Evolutionary conservation across 768 basidiomycete genomes (phyloP), one percentile per base, ranked within the genome.

Genomic region (Macrolepiota dolichaula): DNA sequence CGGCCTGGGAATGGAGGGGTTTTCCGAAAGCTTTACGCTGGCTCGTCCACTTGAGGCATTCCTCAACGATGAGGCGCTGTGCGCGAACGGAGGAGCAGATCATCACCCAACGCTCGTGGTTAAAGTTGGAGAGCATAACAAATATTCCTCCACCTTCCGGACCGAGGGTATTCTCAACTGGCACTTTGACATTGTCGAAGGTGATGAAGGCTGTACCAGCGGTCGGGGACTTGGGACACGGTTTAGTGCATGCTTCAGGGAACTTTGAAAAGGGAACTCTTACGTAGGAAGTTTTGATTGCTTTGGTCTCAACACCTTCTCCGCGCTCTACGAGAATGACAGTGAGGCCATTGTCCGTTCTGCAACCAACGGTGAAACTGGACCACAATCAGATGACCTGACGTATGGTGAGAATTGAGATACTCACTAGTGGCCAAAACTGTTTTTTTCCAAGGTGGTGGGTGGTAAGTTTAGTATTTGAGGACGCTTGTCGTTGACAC

Each of bases 21-120:
- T 92, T 94, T 52, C 95, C 95, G 66, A 97, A 96, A 17, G 91
- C 94, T 68, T 91, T 89, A 57, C 96, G 85, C 69, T 97, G 93
- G 59, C 78, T 85, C 4, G 85, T 81, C 96, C 96, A 98, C 71
- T 46, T 27, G 24, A 57, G n/a, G 32, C 52, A 57, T n/a, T 61
- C 54, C 19, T 55, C 58, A 46, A 60, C 22, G 36, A 63, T 49
- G 51, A 73, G 53, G 35, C 94, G 85, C 66, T 94, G 92, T 57
- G 75, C 74, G 62, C 89, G 80, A 51, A 86, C 86, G 25, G 84
- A 86, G 35, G 83, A 77, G 66, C 91, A 91, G 70, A 83, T 85
- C 90, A 94, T 95, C 56, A 91, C 89, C 93, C 92, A 96, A 69
- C 91, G 88, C 71, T 95, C 95, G 74, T 96, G 94, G 72, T 96